phyloP scores from a whole-genome alignment of 495 filamentous ascomycete genomes.

The Cairneyella variabilis region DNA sequence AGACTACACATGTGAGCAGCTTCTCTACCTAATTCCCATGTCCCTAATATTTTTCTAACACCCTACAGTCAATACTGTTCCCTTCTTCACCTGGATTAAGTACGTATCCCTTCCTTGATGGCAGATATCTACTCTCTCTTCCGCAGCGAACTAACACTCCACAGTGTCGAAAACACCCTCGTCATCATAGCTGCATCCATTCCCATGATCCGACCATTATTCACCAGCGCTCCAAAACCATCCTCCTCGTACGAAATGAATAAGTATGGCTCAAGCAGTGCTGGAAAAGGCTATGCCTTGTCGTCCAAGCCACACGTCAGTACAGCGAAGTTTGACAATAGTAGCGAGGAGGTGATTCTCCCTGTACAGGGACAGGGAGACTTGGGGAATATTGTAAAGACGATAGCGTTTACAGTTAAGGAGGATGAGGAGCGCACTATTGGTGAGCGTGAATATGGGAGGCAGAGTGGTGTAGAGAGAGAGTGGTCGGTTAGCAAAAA shows the following conservation, averaged over 20 bases:
- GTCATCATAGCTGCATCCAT: not conserved
- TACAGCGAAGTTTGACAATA: not conserved
- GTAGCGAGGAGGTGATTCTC: not conserved
- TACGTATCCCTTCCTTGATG: not conserved
- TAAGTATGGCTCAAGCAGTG: not conserved
- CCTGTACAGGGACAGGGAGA: not conserved
- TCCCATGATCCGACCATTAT: not conserved
- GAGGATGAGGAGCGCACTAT: not conserved
- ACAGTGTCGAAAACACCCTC: not conserved
- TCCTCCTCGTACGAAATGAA: not conserved
- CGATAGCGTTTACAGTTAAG: not conserved
- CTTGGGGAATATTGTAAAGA: not conserved
- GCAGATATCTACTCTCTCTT: not conserved
- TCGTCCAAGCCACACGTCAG: not conserved
- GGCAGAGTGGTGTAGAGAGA: not conserved
- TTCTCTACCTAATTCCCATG: not conserved
- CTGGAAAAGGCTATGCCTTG: not conserved
- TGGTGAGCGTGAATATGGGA: not conserved
- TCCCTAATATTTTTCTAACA: too few relatives aligned
- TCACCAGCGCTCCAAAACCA: not conserved
- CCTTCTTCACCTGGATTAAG: conserved; percentile 1
- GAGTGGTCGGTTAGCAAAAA: not conserved
- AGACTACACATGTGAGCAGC: not conserved
- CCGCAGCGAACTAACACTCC: not conserved
- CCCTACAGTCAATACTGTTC: not conserved